Evolutionary conservation across 306 rosid genomes (phyloP), one percentile per base, ranked within the genome.

Genomic region (Neltuma alba): DNA sequence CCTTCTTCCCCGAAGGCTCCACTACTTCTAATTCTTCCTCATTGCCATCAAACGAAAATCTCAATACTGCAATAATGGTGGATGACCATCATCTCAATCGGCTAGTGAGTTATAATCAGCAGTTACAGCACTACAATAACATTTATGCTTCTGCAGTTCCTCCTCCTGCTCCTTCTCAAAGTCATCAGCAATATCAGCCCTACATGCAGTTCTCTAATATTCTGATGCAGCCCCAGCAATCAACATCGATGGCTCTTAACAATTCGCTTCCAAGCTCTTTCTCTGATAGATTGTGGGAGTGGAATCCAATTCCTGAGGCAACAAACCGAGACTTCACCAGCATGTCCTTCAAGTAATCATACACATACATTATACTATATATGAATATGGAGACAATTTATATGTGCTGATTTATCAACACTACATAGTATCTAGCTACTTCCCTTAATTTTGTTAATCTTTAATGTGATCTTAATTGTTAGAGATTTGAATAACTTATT

Each of bases 271-370:
- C 95, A 48, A 20, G 86, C 0, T 77, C 85, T 7, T 90, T 94
- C 91, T 86, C 99, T 42, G 99, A 92, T 71, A 76, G 96, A 58
- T 84, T 92, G 7, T 92, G 99, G 99, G 99, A 91, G 34, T 94
- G 99, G 99, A 94, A 92, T 83, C 91, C 91, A 44, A 83, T 94
- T 58, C 89, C 92, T 2, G 99, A 94, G 54, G 66, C 72, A 23
- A 23, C 85, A 33, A 89, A 84, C 83, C 89, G 89, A 47, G 88
- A 89, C 45, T 80, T 72, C 88, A 81, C 60, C 85, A 82, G 72
- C 79, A 85, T 76, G 50, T 86, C 89, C 80, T 94, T 92, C 95
- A 94, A 94, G 95, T 92, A 91, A 92, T 76, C 27, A 44, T 77
- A 70, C 52, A 83, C 57, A 83, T 33, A 75, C 42, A 18, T 66